Conservation (phyloP, 2,329 filamentous ascomycete species). For the Phialocephala sp. region DNA sequence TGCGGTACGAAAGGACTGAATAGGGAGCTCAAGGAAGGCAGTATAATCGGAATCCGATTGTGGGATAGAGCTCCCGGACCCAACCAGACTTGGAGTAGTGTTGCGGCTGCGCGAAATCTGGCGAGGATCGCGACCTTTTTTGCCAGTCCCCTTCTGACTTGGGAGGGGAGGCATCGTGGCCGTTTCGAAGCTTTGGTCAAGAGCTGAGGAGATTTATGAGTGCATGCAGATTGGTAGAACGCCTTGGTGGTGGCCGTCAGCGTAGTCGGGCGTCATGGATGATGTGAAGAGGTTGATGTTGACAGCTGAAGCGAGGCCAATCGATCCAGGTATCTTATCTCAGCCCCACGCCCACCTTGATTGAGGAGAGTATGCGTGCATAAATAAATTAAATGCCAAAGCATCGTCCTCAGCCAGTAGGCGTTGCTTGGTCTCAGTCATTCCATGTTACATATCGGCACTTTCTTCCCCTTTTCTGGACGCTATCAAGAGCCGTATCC, state of each 20-base stretch:
- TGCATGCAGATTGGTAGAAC: background rate
- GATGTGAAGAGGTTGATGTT: background rate
- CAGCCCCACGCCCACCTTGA: too few species aligned
- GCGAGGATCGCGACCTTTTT: conserved; percentile 66
- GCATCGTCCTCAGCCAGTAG: too few species aligned
- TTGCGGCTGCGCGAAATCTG: conserved; percentile 74
- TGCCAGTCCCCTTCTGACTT: conserved; percentile 67
- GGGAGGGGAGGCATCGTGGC: conserved; percentile 61
- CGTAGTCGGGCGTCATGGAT: background rate
- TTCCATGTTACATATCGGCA: too few species aligned
- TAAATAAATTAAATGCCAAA: too few species aligned
- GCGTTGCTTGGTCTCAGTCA: too few species aligned
- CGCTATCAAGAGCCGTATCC: too few species aligned
- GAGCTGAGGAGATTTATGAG: conserved; percentile 2
- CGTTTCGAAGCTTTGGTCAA: background rate
- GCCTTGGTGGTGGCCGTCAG: background rate
- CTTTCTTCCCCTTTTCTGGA: too few species aligned
- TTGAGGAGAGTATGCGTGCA: too few species aligned
- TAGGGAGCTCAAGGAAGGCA: conserved; percentile 70
- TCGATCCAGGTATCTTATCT: background rate
- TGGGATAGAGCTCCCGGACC: conserved; percentile 7
- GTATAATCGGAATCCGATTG: conserved; percentile 53
- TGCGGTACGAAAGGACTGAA: conserved; percentile 64
- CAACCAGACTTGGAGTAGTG: conserved; percentile 68
- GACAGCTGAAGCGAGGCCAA: background rate